phyloP scores from a whole-genome alignment of 2,329 filamentous ascomycete species.

The Hypoxylon sp. region DNA sequence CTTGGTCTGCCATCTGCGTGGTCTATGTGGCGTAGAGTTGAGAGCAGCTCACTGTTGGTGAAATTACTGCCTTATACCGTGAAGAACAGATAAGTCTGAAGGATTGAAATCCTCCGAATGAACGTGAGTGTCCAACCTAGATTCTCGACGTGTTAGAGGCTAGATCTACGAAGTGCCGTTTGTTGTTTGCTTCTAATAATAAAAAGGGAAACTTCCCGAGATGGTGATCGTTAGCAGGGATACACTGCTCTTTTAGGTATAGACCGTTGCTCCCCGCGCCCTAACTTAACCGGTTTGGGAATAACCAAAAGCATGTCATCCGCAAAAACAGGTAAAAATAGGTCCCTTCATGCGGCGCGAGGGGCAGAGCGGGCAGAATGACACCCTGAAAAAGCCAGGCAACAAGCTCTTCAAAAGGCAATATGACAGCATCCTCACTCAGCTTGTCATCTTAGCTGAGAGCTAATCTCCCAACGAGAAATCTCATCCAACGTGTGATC shows the following conservation, averaged over 20 bases:
- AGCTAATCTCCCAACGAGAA: not conserved
- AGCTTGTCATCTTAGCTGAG: constrained; percentile 8
- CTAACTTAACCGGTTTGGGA: not conserved
- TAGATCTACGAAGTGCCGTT: not conserved
- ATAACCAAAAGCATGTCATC: not conserved
- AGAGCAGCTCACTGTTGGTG: not conserved
- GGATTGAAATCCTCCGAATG: constrained; percentile 11
- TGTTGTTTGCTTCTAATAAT: constrained; percentile 28
- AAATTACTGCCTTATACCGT: not conserved
- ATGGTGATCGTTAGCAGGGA: constrained; percentile 9
- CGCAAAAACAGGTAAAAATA: not conserved
- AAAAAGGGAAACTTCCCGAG: constrained; percentile 14
- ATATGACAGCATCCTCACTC: constrained; percentile 11
- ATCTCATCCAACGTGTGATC: not conserved
- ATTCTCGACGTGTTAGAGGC: not conserved
- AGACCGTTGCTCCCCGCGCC: constrained; percentile 13
- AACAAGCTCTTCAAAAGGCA: no score
- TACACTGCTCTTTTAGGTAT: constrained; percentile 10
- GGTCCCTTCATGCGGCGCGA: no score
- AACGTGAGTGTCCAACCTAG: not conserved
- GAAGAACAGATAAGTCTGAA: not conserved
- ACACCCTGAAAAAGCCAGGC: no score
- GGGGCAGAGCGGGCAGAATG: no score
- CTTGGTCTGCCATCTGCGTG: constrained; percentile 4
- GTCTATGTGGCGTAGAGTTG: not conserved